Conservation (phyloP, 352 stramenopile genomes). For the Aphanomyces stellatus region DNA sequence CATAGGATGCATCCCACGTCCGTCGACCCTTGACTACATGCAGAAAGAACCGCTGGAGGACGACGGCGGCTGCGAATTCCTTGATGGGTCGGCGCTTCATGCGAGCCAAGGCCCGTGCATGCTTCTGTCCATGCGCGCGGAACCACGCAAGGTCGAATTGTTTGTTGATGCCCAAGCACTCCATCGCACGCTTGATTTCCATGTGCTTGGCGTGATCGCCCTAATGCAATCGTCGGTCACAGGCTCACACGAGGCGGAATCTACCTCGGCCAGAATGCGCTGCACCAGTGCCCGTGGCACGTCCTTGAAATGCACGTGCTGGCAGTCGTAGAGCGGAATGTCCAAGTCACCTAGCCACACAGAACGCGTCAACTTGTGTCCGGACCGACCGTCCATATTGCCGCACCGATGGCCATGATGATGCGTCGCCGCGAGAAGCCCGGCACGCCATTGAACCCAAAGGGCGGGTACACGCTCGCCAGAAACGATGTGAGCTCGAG, state of each 20-base stretch:
- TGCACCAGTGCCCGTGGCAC: conserved; percentile 35
- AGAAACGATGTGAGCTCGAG: conserved; percentile 32
- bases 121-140: conserved; percentile 1
- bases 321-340: conserved; percentile 33
- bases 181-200: conserved; percentile 12
- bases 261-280: conserved; percentile 22
- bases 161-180: conserved; percentile 5
- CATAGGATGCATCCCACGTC: background rate
- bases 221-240: conserved; percentile 3
- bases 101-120: background rate
- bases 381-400: background rate
- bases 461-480: conserved; percentile 26
- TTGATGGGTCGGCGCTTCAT: background rate
- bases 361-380: too few species aligned
- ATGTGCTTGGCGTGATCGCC: conserved; percentile 8
- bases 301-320: conserved; percentile 37
- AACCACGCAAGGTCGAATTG: conserved; percentile 19
- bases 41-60: conserved; percentile 13
- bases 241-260: background rate
- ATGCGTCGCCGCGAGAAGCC: background rate
- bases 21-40: background rate
- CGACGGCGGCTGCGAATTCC: conserved; percentile 11
- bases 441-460: conserved; percentile 24
- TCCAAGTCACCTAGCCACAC: conserved; percentile 29
- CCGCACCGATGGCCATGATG: background rate